Base-by-base conservation (phyloP, 805 yeast species). In the Torulaspora franciscae region DNA sequence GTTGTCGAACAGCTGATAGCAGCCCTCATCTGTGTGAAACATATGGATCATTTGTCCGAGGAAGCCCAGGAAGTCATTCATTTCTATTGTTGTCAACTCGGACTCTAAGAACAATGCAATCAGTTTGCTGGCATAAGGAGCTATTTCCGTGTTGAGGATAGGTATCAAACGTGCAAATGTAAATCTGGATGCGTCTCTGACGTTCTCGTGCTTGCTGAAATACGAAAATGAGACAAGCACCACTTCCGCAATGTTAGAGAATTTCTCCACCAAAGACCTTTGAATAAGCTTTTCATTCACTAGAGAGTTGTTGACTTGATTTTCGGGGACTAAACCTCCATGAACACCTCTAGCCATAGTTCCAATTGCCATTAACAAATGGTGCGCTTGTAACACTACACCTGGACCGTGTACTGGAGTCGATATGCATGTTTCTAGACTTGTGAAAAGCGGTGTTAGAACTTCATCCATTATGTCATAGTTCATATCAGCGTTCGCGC, bases 331-430 rank as follows among this genome's bases (percentile, higher is more conserved):
- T n/a, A 65, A 40, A 6, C 69, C 69, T 22, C 63, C 61, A 46
- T 83, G 93, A 56, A 85, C 80, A 4, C 98, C 98, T 61, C 93
- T 79, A 3, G 89, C 83, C 57, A 90, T 75, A 0, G 96, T 87
- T 36, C 96, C 97, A 36, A 91, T 78, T 0, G 96, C 90, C 80
- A 87, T 79, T 39, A 93, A 67, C 27, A 82, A 75, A 61, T 91
- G 97, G 63, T 93, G 96, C 2, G 88, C 83, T 60, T 87, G 93
- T 36, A 86, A 65, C 1, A 83, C 73, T 27, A 75, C 57, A 33
- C 72, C 70, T 29, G 73, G 68, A 23, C 71, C 71, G 45, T 64
- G 65, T 24, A 66, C 62, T 43, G 66, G 70, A 4, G 70, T 62
- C 14, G 75, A 69, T 28, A 87, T 78, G 56, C 88, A 80, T 17